phyloP scores from a whole-genome alignment of 345 rosid species.

The Kernera saxatilis region DNA sequence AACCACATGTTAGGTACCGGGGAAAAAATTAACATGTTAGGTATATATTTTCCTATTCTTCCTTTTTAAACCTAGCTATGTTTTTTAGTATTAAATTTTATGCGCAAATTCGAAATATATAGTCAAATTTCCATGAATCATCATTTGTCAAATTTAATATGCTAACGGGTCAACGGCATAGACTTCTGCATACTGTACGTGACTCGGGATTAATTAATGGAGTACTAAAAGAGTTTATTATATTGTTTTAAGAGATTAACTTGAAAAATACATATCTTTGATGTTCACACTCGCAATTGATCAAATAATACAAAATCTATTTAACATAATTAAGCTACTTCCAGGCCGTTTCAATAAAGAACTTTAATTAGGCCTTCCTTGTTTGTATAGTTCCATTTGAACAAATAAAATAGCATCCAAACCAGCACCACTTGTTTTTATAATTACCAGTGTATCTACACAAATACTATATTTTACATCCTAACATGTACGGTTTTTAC shows the following conservation, averaged over 20 bases:
- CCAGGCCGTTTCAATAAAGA: background rate
- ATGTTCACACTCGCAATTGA: slow-evolving; percentile 11
- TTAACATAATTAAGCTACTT: slow-evolving; percentile 3
- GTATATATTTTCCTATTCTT: background rate
- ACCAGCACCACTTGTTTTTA: background rate
- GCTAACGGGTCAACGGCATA: slow-evolving; percentile 11
- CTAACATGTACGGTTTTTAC: background rate
- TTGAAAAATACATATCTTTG: slow-evolving; percentile 7
- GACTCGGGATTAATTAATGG: background rate
- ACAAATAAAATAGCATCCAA: background rate
- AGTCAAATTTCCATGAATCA: background rate
- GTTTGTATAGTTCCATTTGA: slow-evolving; percentile 3
- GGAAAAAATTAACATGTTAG: slow-evolving; percentile 6
- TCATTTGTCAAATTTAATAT: background rate
- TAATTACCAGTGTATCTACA: background rate
- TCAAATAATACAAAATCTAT: background rate
- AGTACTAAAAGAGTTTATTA: background rate
- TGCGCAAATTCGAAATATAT: background rate
- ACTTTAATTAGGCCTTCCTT: background rate
- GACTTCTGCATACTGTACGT: background rate
- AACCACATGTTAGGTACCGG: slow-evolving; percentile 26
- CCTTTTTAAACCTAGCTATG: background rate
- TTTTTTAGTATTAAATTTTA: background rate
- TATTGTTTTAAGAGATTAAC: background rate
- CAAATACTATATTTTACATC: background rate